These are phyloP conservation scores for Pterocarpus santalinus DNA, from an alignment of 306 rosid species.

Conservation along the genomic window DNA sequence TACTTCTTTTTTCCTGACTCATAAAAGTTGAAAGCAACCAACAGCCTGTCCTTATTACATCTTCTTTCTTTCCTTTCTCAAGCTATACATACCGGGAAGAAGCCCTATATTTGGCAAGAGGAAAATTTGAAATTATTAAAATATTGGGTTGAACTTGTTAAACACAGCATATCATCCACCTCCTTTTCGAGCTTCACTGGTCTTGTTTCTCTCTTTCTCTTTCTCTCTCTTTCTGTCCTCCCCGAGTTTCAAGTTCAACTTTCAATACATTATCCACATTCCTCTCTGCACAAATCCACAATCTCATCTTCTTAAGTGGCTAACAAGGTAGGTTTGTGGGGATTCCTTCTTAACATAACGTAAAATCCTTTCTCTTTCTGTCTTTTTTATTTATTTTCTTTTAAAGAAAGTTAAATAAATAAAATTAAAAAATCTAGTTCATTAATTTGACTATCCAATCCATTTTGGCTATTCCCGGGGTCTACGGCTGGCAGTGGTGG, in stretches of 20 bases:
- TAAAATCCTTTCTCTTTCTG: conserved; percentile 42
- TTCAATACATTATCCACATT: conserved; percentile 53
- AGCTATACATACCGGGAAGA: conserved; percentile 36
- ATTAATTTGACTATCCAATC: conserved; percentile 41
- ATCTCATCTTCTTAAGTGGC: conserved; percentile 48
- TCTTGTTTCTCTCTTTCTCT: conserved; percentile 15
- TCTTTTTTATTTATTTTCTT: not conserved
- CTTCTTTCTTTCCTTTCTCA: conserved; percentile 48
- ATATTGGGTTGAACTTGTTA: conserved; percentile 34
- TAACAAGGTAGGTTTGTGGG: conserved; percentile 61
- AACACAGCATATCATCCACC: conserved; percentile 27
- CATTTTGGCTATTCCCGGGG: conserved; percentile 55
- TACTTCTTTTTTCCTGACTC: conserved; percentile 66
- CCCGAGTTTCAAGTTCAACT: conserved; percentile 43
- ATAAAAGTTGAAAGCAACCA: conserved; percentile 84
- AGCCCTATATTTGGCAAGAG: conserved; percentile 57
- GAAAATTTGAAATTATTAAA: conserved; percentile 37
- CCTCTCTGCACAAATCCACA: conserved; percentile 52
- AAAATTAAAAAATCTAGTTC: conserved; percentile 3
- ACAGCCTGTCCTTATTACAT: conserved; percentile 70
- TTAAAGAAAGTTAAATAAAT: not conserved
- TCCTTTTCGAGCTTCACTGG: conserved; percentile 51
- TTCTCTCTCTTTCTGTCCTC: conserved; percentile 30
- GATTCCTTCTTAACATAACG: conserved; percentile 52
- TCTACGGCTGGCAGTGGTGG: conserved; percentile 59